Base-by-base conservation (phyloP, 805 yeast genomes). In the Sugiyamaella qingdaonensis region DNA sequence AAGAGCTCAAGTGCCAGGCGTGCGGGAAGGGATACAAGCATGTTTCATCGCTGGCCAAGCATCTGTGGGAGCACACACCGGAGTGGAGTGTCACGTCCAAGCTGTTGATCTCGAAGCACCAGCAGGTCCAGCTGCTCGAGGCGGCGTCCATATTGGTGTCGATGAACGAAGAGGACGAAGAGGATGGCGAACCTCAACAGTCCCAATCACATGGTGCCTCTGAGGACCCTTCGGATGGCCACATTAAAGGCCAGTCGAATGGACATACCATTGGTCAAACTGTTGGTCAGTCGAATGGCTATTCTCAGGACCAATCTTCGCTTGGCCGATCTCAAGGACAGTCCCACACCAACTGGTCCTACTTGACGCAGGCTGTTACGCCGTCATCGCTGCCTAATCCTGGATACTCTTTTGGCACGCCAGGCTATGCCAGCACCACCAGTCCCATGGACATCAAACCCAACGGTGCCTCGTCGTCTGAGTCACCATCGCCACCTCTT, bases 1-100 rank as follows among this genome's bases (percentile, higher is more conserved):
- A 88, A 64, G 91, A 86, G 64, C 76, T 88, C 58, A 84, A 84
- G 63, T 88, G 96, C 72, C 95, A 89, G 68, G 88, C 94, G 2
- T 88, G 96, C 63, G 96, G 96, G 2, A 88, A 88, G 68, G 95
- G 94, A 19, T 88, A 88, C 67, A 89, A 88, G 66, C 96, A 88
- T 70, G 85, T 88, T 4, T 83, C 90, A 0, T 84, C 91, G n/a
- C 75, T 88, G 55, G 94, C 95, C 2, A 88, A 88, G 68, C 95
- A 88, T 70, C 70, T 88, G 37, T 88, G 96, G 96, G 96, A 88
- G 65, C 96, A 88, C 67, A 88, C 96, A 0, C 95, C 96, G 0
- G 96, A 89, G 65, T 88, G 96, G 96, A 86, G 82, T 62, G 84
- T 85, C 66, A 89, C 96, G 2, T 85, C 87, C 60, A 86, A 86